Conservation (phyloP, 768 basidiomycete species). For the Xerocomellus dryophilus region DNA sequence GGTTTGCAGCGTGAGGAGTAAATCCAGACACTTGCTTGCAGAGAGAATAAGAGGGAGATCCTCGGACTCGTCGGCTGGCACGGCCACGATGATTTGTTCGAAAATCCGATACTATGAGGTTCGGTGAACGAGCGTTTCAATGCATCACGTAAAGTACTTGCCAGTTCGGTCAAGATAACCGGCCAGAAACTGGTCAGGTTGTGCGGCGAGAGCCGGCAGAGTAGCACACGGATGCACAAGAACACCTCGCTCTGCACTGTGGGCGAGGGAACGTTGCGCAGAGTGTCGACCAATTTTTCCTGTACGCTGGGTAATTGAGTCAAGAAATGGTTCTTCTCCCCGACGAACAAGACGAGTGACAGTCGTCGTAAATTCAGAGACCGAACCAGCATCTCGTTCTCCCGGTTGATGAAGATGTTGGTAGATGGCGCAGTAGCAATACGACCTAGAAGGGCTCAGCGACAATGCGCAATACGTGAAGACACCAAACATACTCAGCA, state of each 20-base stretch:
- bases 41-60: slow-evolving; percentile 79
- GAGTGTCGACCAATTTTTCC: slow-evolving; percentile 91
- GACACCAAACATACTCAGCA: slow-evolving; percentile 58
- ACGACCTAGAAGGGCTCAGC: slow-evolving; percentile 47
- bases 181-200: slow-evolving; percentile 98
- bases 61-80: slow-evolving; percentile 82
- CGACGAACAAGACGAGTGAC: slow-evolving; percentile 81
- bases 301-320: slow-evolving; percentile 91
- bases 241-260: slow-evolving; percentile 93
- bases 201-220: slow-evolving; percentile 87
- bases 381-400: slow-evolving; percentile 87
- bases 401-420: slow-evolving; percentile 94
- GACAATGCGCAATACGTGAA: slow-evolving; percentile 28
- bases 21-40: slow-evolving; percentile 91
- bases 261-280: slow-evolving; percentile 75
- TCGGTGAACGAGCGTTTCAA: background rate
- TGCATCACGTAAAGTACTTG: slow-evolving; percentile 25
- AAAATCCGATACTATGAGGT: slow-evolving; percentile 79
- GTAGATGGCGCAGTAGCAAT: slow-evolving; percentile 84
- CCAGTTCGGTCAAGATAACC: slow-evolving; percentile 88
- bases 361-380: slow-evolving; percentile 85
- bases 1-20: slow-evolving; percentile 89
- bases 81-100: slow-evolving; percentile 67
- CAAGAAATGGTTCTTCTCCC: slow-evolving; percentile 89
- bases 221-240: slow-evolving; percentile 84